phyloP scores from a whole-genome alignment of 768 basidiomycete species.

The Candolleomyces efflorescens region DNA sequence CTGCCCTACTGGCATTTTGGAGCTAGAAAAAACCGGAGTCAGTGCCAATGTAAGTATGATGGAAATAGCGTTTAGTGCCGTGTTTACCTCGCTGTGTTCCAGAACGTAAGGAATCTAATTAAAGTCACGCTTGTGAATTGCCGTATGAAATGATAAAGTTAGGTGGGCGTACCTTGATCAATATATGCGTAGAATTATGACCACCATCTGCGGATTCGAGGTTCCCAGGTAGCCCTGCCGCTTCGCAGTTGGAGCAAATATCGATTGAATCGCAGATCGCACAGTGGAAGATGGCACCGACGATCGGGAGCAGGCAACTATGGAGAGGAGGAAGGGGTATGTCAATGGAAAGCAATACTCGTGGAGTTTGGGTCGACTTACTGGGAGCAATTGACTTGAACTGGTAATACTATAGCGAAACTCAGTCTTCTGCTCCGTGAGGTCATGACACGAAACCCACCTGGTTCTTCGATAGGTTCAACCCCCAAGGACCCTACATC shows the following conservation, averaged over 20 bases:
- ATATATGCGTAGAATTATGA: conserved; percentile 82
- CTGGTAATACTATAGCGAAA: conserved; percentile 54
- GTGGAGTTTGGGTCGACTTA: conserved; percentile 34
- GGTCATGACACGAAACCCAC: conserved; percentile 33
- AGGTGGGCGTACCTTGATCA: conserved; percentile 71
- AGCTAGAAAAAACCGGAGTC: conserved; percentile 25
- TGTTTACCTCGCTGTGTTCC: conserved; percentile 55
- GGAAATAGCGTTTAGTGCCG: conserved; percentile 4
- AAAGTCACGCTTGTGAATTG: neutral
- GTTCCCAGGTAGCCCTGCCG: conserved; percentile 80
- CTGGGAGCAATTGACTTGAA: conserved; percentile 86
- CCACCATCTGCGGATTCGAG: conserved; percentile 73
- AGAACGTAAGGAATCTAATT: conserved; percentile 82
- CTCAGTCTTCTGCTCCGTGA: neutral
- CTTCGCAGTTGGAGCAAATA: conserved; percentile 85
- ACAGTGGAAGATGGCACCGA: conserved; percentile 92
- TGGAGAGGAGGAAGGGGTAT: neutral
- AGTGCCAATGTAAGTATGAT: neutral
- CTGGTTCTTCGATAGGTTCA: conserved; percentile 46
- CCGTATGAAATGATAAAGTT: neutral
- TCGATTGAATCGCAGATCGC: conserved; percentile 83
- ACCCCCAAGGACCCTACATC: conserved; percentile 34
- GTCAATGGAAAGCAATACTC: neutral
- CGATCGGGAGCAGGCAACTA: conserved; percentile 85
- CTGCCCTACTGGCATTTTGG: conserved; percentile 69